Conservation (phyloP, 1,284 basidiomycete species). For the Coniferiporia sulphurascens region DNA sequence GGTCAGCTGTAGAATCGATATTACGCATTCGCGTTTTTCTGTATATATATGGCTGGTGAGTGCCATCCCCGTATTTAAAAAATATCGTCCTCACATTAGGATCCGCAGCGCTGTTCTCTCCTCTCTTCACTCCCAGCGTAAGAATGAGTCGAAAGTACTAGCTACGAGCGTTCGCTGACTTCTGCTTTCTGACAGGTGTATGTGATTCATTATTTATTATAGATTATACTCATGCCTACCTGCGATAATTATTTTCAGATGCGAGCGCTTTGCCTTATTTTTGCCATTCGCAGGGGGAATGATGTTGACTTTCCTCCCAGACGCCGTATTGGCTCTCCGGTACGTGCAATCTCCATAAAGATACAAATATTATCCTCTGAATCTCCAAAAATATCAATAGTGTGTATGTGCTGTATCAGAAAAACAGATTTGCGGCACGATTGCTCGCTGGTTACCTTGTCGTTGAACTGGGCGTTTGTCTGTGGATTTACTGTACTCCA, state of each 20-base stretch:
- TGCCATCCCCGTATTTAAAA: not conserved
- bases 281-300: not conserved
- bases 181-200: not conserved
- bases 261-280: not conserved
- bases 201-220: not conserved
- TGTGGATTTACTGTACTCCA: slow-evolving; percentile 4
- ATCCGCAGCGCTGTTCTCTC: not conserved
- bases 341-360: not conserved
- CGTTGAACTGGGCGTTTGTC: not conserved
- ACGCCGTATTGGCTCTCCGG: not conserved
- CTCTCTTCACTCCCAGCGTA: not conserved
- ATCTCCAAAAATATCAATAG: not conserved
- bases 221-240: not conserved
- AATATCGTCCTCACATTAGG: not conserved
- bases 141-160: not conserved
- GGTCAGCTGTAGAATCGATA: not conserved
- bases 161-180: not conserved
- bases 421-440: not conserved
- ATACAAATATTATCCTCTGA: not conserved
- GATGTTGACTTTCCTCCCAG: not conserved
- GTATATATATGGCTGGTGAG: not conserved
- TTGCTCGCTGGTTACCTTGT: not conserved
- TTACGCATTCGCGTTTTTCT: not conserved
- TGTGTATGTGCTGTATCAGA: slow-evolving; percentile 1
- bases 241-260: not conserved